Base-by-base conservation (phyloP, 306 rosid genomes). In the Arachis stenosperma region DNA sequence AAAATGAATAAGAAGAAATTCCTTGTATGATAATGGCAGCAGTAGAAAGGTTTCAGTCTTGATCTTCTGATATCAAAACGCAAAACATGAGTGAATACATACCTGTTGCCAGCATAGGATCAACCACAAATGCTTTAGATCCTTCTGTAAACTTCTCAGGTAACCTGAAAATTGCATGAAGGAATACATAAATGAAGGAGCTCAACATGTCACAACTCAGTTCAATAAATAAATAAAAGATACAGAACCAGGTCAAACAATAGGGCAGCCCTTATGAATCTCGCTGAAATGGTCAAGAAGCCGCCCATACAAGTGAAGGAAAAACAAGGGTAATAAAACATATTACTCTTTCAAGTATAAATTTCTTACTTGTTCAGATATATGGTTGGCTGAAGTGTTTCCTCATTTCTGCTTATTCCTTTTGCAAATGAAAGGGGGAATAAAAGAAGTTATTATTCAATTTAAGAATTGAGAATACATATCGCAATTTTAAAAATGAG, bases 21-120 rank as follows among this genome's bases (percentile, higher is more conserved):
- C 59, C 65, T 53, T 27, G 8, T 55, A 64, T 3, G 13, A 15
- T 8, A 17, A 41, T 55, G 64, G 40, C 12, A 27, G 39, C 39
- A 4, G 14, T 50, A 12, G 27, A 65, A 27, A 12, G 37, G 40
- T 8, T 2, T 7, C 43, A 22, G 30, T 56, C 5, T 70, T 56
- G 48, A 75, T 75, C 46, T 5, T 42, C 2, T 42, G 5, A 42
- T 2, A 42, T 42, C 46, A 42, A 42, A 42, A 42, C 1, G 46
- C 9, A 42, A 42, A 42, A 42, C 2, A 42, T 42, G 5, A 6
- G 9, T 6, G 5, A 42, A 42, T 27, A 54, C 6, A 67, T 72
- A 88, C 97, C 97, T 54, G 99, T 94, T 69, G 99, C 99, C 52
- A 94, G 86, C 97, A 94, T 91, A 13, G 99, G 97, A 82, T 94